A percentile compares a stretch with the other conserved stretches of the same genome.
These are phyloP conservation scores for Volvariella volvacea DNA, from an alignment of 1,284 basidiomycete species.

Conservation along the genomic window DNA sequence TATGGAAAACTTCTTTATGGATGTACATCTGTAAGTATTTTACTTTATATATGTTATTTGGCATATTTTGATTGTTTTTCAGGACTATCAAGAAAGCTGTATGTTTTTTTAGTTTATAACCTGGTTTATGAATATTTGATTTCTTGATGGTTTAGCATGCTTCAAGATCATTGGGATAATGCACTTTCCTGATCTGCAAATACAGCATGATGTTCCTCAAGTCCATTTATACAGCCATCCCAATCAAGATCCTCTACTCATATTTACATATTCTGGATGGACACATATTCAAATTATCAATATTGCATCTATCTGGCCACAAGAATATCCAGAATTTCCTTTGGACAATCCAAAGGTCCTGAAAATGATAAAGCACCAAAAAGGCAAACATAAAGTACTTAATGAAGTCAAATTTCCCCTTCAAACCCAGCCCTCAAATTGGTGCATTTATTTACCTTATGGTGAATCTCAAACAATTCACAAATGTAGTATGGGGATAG, in stretches of 20 bases:
- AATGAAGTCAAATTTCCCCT: no score
- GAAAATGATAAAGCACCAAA: background rate
- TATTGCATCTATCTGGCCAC: constrained; percentile 33
- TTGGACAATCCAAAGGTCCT: background rate
- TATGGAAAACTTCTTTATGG: constrained; percentile 42
- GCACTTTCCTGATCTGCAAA: constrained; percentile 32
- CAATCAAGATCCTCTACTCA: constrained; percentile 44
- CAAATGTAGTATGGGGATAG: constrained; percentile 6
- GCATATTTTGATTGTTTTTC: constrained; percentile 5
- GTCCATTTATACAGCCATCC: constrained; percentile 38
- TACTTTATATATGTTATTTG: background rate
- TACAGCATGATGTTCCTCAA: constrained; percentile 24
- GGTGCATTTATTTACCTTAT: no score
- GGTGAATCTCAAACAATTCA: no score
- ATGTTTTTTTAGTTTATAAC: no score
- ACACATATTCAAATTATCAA: constrained; percentile 40
- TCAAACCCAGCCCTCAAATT: background rate
- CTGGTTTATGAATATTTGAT: no score
- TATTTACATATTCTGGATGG: constrained; percentile 33
- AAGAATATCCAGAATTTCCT: constrained; percentile 2
- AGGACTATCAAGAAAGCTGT: constrained; percentile 75
- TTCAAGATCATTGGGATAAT: constrained; percentile 53
- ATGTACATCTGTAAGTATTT: constrained; percentile 49
- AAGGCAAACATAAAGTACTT: background rate
- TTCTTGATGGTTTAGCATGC: constrained; percentile 35